phyloP scores from a whole-genome alignment of 305 asterid genomes.

The Fraxinus sp. region DNA sequence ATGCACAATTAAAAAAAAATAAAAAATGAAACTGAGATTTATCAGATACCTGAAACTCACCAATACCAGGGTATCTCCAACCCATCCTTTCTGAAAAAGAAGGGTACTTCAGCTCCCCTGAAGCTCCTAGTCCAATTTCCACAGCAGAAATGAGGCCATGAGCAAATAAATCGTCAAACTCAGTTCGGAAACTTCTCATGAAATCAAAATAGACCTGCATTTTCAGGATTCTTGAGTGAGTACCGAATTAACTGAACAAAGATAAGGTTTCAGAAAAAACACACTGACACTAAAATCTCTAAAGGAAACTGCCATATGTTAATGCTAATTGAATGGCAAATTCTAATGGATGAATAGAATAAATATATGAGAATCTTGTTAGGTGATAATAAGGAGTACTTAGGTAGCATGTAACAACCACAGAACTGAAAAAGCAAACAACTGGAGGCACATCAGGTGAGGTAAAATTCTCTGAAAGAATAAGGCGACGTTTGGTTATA shows the following conservation, averaged over 20 bases:
- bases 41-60: conserved; percentile 75
- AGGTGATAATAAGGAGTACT: background rate
- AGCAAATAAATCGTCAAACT: conserved; percentile 58
- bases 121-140: conserved; percentile 71
- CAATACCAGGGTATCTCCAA: conserved; percentile 82
- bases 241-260: conserved; percentile 7
- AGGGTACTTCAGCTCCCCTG: conserved; percentile 74
- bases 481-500: background rate
- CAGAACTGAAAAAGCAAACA: background rate
- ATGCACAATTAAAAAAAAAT: no score
- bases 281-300: background rate
- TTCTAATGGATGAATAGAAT: background rate
- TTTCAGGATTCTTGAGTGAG: conserved; percentile 14
- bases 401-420: background rate
- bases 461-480: background rate
- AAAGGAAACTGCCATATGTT: background rate
- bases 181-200: conserved; percentile 76
- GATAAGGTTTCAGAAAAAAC: background rate
- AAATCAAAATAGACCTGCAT: conserved; percentile 71
- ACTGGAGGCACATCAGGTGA: background rate
- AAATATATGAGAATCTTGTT: background rate
- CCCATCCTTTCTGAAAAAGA: conserved; percentile 75
- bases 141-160: conserved; percentile 64
- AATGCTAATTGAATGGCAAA: conserved; percentile 1
- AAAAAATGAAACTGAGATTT: conserved; percentile 12